These are phyloP conservation scores for Talaromyces verruculosus DNA, from an alignment of 2,329 filamentous ascomycete genomes.

Conservation along the genomic window DNA sequence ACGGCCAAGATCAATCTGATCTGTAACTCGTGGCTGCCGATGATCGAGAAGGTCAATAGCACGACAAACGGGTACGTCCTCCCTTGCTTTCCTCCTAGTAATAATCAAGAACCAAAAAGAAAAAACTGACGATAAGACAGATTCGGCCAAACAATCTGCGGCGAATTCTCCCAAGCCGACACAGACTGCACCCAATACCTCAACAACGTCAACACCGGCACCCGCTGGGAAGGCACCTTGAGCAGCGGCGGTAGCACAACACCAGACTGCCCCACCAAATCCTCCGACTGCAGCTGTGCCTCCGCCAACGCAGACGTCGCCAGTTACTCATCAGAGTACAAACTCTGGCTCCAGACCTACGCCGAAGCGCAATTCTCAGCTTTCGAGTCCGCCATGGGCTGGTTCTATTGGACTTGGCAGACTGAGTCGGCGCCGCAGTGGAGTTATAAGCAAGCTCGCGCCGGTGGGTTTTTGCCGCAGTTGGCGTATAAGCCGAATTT, in stretches of 20 bases:
- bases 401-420: slow-evolving; percentile 99
- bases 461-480: slow-evolving; percentile 72
- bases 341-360: slow-evolving; percentile 81
- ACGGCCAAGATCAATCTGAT: slow-evolving; percentile 81
- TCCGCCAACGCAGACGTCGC: slow-evolving; percentile 71
- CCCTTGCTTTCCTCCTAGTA: neutral
- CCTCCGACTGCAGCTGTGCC: slow-evolving; percentile 69
- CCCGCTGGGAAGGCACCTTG: slow-evolving; percentile 74
- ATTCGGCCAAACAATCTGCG: slow-evolving; percentile 90
- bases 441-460: slow-evolving; percentile 67
- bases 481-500: slow-evolving; percentile 72
- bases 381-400: slow-evolving; percentile 91
- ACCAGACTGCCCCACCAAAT: slow-evolving; percentile 68
- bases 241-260: slow-evolving; percentile 38
- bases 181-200: slow-evolving; percentile 87
- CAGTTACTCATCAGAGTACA: slow-evolving; percentile 71
- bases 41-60: slow-evolving; percentile 71
- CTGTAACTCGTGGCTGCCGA: slow-evolving; percentile 80
- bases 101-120: neutral
- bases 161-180: slow-evolving; percentile 97
- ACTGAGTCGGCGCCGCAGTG: slow-evolving; percentile 84
- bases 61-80: slow-evolving; percentile 62
- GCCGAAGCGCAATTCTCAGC: slow-evolving; percentile 94
- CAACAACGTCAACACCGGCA: slow-evolving; percentile 86
- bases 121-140: slow-evolving; percentile 28